Evolutionary conservation across 2,329 filamentous ascomycete genomes (phyloP), one percentile per base, ranked within the genome.

Genomic region (Paecilomyces niveus): DNA sequence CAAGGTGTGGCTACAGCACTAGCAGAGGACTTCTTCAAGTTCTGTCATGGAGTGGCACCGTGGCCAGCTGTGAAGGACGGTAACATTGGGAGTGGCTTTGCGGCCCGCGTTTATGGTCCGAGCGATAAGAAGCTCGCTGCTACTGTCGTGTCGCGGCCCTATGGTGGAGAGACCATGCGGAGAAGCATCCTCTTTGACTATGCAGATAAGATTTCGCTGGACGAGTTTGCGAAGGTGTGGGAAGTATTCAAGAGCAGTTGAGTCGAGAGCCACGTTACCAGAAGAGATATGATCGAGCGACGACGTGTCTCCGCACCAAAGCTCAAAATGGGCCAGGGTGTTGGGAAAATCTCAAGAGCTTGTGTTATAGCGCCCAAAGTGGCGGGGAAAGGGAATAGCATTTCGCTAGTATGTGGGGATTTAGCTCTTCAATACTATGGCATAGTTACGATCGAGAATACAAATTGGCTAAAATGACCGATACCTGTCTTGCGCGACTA

Each of bases 21-120:
- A 59, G 77, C 73, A 0, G 65, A 66, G 18, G 69, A 75, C 35
- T 65, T 78, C 4, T 67, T 79, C 58, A 67, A 63, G 7, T 80
- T 78, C 53, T 72, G 71, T 22, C 67, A 72, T 60, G 75, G 76
- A 4, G 60, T 70, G 52, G 66, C 57, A 15, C 70, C 72, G 7
- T 75, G 71, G 70, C 64, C 68, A 18, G 61, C 67, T 3, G 57
- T 69, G 26, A 59, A 61, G 8, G 55, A 54, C 11, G 60, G 59
- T 0, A 56, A 65, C 8, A 59, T 65, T 24, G 52, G 61, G n/a
- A 52, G 39, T 6, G 64, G 59, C 1, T 69, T 70, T 24, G 62
- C 61, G 3, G 67, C 68, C 2, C 62, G 68, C 8, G 54, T 67
- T 3, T 71, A 71, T 45, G 68, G 68, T 0, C 67, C 68, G 4